Percentiles rank a stretch among this genome's conserved stretches.
Evolutionary conservation across 2,329 filamentous ascomycete genomes (phyloP).

Genomic region (Nemania serpens): DNA sequence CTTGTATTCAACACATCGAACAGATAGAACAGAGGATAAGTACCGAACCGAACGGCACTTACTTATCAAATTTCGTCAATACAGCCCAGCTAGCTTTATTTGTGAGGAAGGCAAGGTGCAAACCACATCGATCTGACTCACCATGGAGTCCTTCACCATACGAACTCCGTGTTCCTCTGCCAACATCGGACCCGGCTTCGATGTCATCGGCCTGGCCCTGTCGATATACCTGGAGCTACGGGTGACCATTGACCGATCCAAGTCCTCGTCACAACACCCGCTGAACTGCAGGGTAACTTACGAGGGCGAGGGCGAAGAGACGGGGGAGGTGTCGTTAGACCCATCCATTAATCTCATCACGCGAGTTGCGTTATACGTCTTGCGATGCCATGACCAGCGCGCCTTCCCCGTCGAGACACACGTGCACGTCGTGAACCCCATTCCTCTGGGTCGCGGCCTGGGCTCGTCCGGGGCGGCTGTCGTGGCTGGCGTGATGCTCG

Average conservation of each 20-base stretch:
- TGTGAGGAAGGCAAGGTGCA: not conserved
- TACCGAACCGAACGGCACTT: not conserved
- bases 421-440: conserved; percentile 94
- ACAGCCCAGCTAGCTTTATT: not conserved
- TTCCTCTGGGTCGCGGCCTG: conserved; percentile 87
- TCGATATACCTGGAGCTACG: conserved; percentile 91
- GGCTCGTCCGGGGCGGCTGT: conserved; percentile 97
- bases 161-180: conserved; percentile 91
- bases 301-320: conserved; percentile 76
- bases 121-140: not conserved
- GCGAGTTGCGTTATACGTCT: conserved; percentile 88
- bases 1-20: not conserved
- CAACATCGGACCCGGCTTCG: conserved; percentile 97
- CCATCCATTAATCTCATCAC: conserved; percentile 92
- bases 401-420: conserved; percentile 84
- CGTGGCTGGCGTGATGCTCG: conserved; percentile 91
- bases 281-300: conserved; percentile 92
- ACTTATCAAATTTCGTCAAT: not conserved
- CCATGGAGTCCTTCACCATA: conserved; percentile 69
- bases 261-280: conserved; percentile 59
- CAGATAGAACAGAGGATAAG: not conserved
- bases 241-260: conserved; percentile 72
- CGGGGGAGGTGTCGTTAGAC: conserved; percentile 76
- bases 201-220: conserved; percentile 93
- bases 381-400: conserved; percentile 87